Evolutionary conservation across 1,139 yeast genomes (phyloP), one percentile per base, ranked within the genome.

Genomic region (Yamadazyma epiphylla): DNA sequence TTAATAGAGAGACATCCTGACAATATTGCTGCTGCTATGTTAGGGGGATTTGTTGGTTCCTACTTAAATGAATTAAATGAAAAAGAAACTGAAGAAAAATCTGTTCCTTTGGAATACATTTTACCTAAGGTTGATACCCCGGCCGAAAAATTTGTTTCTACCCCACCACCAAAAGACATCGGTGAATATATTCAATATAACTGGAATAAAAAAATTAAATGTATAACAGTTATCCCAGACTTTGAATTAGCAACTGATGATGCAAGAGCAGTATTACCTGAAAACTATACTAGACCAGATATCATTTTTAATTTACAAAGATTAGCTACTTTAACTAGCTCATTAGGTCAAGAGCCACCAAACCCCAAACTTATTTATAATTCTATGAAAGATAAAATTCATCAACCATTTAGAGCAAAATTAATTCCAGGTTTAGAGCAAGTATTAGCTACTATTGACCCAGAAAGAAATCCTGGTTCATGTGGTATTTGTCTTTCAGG

Each of bases 1-100:
- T 85, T 91, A 89, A 89, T 91, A 47, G 98, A 91, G 64, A 79
- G 97, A 53, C 98, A 91, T 51, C 98, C 98, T 20, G 98, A 91
- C 59, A 91, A 91, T 58, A 89, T 91, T 50, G 89, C 96, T 14
- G 98, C 98, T 21, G 96, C 98, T 26, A 87, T 91, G 96, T 81
- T 89, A 77, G 98, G 98, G 36, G 97, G 98, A 4, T 91, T 91
- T 58, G 95, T 89, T 23, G 98, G 98, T 22, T 86, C 96, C 1
- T 91, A 85, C 58, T 71, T 91, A 52, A 77, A 94, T 48, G 95
- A 86, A 42, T 65, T 91, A 39, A 65, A 77, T 20, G 77, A 79
- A 4, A 72, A 75, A 27, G 96, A 89, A 41, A 69, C 74, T 38
- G 79, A 70, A 33, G 74, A 84, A 32, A 82, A 84, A 42, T 88